Percentiles rank a stretch among this genome's conserved stretches.
These are phyloP conservation scores for Peterozyma toletana DNA, from an alignment of 805 yeast species.

Conservation along the genomic window DNA sequence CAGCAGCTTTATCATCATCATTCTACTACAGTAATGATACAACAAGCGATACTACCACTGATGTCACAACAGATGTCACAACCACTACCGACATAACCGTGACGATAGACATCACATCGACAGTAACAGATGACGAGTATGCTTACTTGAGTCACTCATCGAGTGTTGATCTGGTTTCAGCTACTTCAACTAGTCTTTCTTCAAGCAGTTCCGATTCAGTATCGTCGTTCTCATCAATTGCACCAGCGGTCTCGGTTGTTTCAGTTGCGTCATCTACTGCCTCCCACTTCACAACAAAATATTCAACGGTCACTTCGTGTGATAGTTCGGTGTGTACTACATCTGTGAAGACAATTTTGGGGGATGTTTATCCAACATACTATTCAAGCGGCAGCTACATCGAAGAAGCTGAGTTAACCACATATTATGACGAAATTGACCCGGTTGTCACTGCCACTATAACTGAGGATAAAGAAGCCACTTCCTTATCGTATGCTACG, in stretches of 20 bases:
- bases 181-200: too few species aligned
- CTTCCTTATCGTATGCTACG: conserved; percentile 3
- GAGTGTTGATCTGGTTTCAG: too few species aligned
- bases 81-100: conserved; percentile 1
- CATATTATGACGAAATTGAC: conserved; percentile 1
- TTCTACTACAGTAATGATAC: conserved; percentile 1
- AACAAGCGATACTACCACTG: background rate
- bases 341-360: background rate
- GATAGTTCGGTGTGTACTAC: conserved; percentile 1
- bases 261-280: too few species aligned
- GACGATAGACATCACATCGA: conserved; percentile 5
- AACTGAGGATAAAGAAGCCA: conserved; percentile 3
- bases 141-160: conserved; percentile 2
- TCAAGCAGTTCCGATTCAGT: too few species aligned
- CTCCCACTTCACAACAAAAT: background rate
- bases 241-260: too few species aligned
- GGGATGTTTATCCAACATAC: background rate
- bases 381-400: background rate
- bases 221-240: too few species aligned
- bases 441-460: background rate
- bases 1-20: conserved; percentile 2
- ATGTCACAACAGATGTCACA: conserved; percentile 3
- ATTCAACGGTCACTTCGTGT: conserved; percentile 3
- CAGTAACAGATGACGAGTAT: conserved; percentile 5
- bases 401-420: conserved; percentile 1